Conservation (phyloP, 116 monocot genomes). For the Dioscorea cayenensis region DNA sequence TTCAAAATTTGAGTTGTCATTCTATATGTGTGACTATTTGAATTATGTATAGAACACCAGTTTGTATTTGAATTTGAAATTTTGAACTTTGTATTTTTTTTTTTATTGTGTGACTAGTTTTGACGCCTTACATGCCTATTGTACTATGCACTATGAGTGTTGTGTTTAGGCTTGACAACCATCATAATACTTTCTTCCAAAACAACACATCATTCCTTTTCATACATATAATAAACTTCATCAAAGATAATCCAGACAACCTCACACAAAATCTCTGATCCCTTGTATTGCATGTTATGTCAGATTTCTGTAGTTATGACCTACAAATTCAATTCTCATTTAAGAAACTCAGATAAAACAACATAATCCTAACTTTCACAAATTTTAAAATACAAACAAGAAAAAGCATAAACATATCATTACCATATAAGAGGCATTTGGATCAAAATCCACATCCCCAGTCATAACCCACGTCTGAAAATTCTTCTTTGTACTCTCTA, state of each 20-base stretch:
- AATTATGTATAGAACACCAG: too few species aligned
- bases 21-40: too few species aligned
- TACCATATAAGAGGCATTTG: conserved; percentile 95
- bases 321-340: conserved; percentile 21
- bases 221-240: conserved; percentile 97
- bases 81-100: too few species aligned
- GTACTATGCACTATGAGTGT: too few species aligned
- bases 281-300: conserved; percentile 97
- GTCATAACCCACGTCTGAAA: conserved; percentile 95
- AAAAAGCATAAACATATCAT: background rate
- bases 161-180: too few species aligned
- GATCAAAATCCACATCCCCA: conserved; percentile 90
- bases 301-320: conserved; percentile 99
- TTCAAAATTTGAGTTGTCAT: too few species aligned
- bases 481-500: conserved; percentile 94
- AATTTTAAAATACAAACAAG: background rate
- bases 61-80: too few species aligned
- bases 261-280: conserved; percentile 87
- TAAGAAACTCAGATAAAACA: background rate
- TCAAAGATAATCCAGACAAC: conserved; percentile 98
- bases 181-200: conserved; percentile 99
- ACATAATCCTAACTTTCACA: background rate
- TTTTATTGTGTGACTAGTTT: too few species aligned
- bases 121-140: too few species aligned
- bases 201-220: conserved; percentile 92